Evolutionary conservation across 2,329 filamentous ascomycete genomes (phyloP).

Genomic region (Fusarium penzigii): DNA sequence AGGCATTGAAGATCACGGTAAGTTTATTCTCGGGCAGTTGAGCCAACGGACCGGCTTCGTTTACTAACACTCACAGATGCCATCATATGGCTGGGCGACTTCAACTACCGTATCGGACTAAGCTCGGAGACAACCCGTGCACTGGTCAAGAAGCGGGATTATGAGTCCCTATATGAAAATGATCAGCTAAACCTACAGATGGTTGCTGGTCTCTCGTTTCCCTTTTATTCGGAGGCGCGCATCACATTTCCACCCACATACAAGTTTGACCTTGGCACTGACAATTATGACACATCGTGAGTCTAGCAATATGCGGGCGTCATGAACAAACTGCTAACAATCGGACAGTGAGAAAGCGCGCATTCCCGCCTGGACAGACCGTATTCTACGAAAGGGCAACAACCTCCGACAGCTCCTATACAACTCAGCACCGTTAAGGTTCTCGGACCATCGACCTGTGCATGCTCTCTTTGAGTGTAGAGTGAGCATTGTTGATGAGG

Average conservation of each 20-base stretch:
- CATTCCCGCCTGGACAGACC: slow-evolving; percentile 97
- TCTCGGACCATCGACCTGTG: slow-evolving; percentile 96
- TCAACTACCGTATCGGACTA: slow-evolving; percentile 95
- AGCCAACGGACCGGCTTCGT: neutral
- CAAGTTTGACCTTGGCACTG: slow-evolving; percentile 87
- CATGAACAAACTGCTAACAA: slow-evolving; percentile 14
- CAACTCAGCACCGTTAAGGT: slow-evolving; percentile 76
- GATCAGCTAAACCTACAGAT: slow-evolving; percentile 97
- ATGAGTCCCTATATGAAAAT: slow-evolving; percentile 83
- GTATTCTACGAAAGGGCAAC: slow-evolving; percentile 81
- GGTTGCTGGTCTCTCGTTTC: slow-evolving; percentile 87
- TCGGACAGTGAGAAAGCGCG: slow-evolving; percentile 77
- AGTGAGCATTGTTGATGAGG: slow-evolving; percentile 79
- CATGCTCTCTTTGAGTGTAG: slow-evolving; percentile 85
- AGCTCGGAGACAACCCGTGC: slow-evolving; percentile 74
- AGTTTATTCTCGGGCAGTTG: slow-evolving; percentile 4
- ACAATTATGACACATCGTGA: slow-evolving; percentile 88
- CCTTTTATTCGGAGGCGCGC: slow-evolving; percentile 84
- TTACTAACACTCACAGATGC: slow-evolving; percentile 49
- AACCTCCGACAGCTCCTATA: slow-evolving; percentile 84
- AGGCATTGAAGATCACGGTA: slow-evolving; percentile 86
- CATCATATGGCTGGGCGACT: slow-evolving; percentile 94
- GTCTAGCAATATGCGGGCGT: slow-evolving; percentile 29
- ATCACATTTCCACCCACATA: slow-evolving; percentile 94
- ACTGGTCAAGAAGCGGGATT: slow-evolving; percentile 70